These are phyloP conservation scores for Exophiala bonariae DNA, from an alignment of 2,329 filamentous ascomycete species.

Conservation along the genomic window DNA sequence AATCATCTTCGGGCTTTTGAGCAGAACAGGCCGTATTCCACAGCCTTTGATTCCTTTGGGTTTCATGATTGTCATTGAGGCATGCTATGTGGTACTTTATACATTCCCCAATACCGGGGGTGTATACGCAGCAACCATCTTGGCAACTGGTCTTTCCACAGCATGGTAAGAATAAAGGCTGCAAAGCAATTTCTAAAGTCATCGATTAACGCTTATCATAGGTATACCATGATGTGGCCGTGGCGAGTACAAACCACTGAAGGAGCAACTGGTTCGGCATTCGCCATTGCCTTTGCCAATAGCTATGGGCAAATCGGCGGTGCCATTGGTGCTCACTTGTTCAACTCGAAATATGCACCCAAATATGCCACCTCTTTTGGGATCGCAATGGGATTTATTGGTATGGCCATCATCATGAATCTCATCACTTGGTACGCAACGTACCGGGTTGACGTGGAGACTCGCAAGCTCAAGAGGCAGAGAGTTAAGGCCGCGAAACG, in stretches of 20 bases:
- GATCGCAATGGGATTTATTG: slow-evolving; percentile 47
- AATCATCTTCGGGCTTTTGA: slow-evolving; percentile 42
- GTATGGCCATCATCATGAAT: slow-evolving; percentile 43
- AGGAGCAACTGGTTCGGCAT: slow-evolving; percentile 50
- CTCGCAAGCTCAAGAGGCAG: slow-evolving; percentile 44
- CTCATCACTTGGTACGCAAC: slow-evolving; percentile 46
- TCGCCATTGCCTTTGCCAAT: slow-evolving; percentile 52
- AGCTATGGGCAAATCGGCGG: slow-evolving; percentile 52
- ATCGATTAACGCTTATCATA: no score
- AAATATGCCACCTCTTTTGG: slow-evolving; percentile 46
- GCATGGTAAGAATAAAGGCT: slow-evolving; percentile 27
- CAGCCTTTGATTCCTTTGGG: slow-evolving; percentile 45
- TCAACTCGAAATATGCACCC: slow-evolving; percentile 46
- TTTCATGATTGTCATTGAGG: slow-evolving; percentile 45
- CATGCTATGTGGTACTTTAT: slow-evolving; percentile 48
- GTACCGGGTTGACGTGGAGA: slow-evolving; percentile 39
- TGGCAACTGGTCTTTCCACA: slow-evolving; percentile 44
- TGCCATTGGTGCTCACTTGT: slow-evolving; percentile 50
- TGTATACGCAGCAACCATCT: slow-evolving; percentile 49
- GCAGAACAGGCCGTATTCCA: slow-evolving; percentile 45
- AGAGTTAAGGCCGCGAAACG: slow-evolving; percentile 43
- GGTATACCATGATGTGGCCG: slow-evolving; percentile 55
- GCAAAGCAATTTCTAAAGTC: no score
- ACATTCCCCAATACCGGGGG: slow-evolving; percentile 48
- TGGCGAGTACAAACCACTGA: slow-evolving; percentile 53